phyloP scores from a whole-genome alignment of 352 stramenopile genomes.

The Phytophthora colocasiae region DNA sequence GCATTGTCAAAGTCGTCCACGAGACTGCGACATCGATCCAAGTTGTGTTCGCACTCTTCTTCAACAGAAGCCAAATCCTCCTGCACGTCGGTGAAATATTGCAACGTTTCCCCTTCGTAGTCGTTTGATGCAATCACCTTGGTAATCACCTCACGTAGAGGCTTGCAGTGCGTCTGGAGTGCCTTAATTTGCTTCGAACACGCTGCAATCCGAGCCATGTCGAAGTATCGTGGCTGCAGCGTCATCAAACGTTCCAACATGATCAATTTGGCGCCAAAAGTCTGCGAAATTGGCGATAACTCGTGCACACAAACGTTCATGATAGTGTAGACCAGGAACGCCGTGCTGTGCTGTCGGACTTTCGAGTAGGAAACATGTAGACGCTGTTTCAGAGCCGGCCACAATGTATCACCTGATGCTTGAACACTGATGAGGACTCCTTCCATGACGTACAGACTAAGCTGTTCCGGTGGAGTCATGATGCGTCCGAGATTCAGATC shows the following conservation, averaged over 20 bases:
- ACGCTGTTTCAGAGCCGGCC: constrained; percentile 56
- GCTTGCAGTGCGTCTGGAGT: constrained; percentile 70
- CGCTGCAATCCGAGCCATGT: constrained; percentile 53
- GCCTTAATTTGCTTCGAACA: constrained; percentile 71
- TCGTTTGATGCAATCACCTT: constrained; percentile 70
- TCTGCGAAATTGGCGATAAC: constrained; percentile 71
- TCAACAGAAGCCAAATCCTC: constrained; percentile 78
- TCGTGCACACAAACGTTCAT: constrained; percentile 81
- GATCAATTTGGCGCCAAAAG: constrained; percentile 67
- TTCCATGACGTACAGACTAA: constrained; percentile 74
- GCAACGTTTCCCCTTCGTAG: constrained; percentile 67
- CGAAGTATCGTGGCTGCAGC: constrained; percentile 57
- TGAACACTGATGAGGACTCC: constrained; percentile 76
- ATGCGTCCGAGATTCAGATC: constrained; percentile 57
- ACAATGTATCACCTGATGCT: constrained; percentile 41
- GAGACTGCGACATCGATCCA: constrained; percentile 66
- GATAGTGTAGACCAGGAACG: constrained; percentile 78
- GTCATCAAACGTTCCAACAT: constrained; percentile 68
- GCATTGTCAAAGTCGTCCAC: constrained; percentile 75
- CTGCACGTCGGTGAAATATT: constrained; percentile 84
- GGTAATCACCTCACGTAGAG: constrained; percentile 62
- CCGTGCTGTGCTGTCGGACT: constrained; percentile 72
- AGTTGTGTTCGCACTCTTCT: constrained; percentile 77
- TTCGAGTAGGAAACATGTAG: constrained; percentile 82
- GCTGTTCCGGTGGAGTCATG: constrained; percentile 74